Conservation (phyloP, 345 rosid species). For the Cardiospermum halicacabum region DNA sequence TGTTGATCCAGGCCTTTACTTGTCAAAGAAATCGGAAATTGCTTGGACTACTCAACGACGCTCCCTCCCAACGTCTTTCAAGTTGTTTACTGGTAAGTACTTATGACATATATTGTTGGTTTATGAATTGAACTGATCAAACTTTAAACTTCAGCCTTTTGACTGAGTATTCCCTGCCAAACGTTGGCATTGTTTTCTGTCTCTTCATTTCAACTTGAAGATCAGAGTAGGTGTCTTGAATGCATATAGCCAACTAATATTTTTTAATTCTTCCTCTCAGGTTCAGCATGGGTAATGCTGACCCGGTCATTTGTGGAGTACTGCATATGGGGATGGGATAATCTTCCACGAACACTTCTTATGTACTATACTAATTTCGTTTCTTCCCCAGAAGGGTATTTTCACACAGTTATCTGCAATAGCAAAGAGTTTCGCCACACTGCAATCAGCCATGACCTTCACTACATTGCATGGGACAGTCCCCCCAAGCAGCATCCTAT, state of each 20-base stretch:
- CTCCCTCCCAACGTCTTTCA: constrained; percentile 81
- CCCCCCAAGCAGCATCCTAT: constrained; percentile 94
- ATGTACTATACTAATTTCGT: constrained; percentile 84
- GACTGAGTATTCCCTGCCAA: no score
- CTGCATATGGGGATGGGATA: constrained; percentile 91
- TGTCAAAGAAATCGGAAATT: constrained; percentile 81
- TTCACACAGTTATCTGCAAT: constrained; percentile 86
- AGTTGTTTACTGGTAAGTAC: constrained; percentile 72
- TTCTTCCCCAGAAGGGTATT: constrained; percentile 97
- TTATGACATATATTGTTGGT: constrained; percentile 9
- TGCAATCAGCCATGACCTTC: constrained; percentile 77
- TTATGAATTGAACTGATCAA: not conserved
- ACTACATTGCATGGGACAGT: constrained; percentile 93
- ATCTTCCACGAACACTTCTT: constrained; percentile 71
- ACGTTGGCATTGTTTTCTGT: not conserved
- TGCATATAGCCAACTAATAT: not conserved
- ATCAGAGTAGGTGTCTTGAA: not conserved
- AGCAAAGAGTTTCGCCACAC: constrained; percentile 53
- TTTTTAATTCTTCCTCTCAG: constrained; percentile 30
- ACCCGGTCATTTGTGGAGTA: constrained; percentile 69
- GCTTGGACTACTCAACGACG: constrained; percentile 89
- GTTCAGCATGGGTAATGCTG: constrained; percentile 87
- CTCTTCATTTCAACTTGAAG: not conserved
- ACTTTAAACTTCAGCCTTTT: not conserved
- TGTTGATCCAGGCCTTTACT: constrained; percentile 90